These are phyloP conservation scores for Apostasia ramifera DNA, from an alignment of 106 monocot species.

Conservation along the genomic window DNA sequence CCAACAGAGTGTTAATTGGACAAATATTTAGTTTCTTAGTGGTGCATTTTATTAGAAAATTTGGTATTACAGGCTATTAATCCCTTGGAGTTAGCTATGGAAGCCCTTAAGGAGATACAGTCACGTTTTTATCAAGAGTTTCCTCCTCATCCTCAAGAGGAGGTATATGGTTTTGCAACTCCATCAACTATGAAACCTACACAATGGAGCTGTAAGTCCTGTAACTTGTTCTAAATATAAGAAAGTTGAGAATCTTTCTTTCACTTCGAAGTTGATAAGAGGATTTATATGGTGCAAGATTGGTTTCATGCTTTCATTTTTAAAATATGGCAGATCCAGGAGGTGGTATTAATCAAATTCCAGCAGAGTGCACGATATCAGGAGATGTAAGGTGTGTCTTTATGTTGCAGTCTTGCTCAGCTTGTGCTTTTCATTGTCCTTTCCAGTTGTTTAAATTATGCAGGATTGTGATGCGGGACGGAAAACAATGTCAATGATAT, in stretches of 20 bases:
- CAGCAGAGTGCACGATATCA: conserved; percentile 87
- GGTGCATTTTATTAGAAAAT: not conserved
- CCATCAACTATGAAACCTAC: conserved; percentile 99
- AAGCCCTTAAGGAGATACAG: conserved; percentile 93
- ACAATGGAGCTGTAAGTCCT: conserved; percentile 88
- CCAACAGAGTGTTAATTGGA: too few relatives aligned
- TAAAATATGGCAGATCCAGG: conserved; percentile 64
- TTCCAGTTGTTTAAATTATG: too few relatives aligned
- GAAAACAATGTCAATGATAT: too few relatives aligned
- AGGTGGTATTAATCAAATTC: conserved; percentile 92
- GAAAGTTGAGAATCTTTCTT: not conserved
- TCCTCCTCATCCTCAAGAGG: conserved; percentile 76
- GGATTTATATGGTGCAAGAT: not conserved
- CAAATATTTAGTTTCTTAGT: too few relatives aligned
- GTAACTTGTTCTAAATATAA: conserved; percentile 1
- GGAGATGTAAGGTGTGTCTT: conserved; percentile 81
- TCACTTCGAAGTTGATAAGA: not conserved
- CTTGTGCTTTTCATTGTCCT: not conserved
- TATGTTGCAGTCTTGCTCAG: not conserved
- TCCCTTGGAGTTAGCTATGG: conserved; percentile 78
- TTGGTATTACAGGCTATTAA: conserved; percentile 67
- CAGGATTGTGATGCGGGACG: too few relatives aligned
- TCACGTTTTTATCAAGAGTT: conserved; percentile 79
- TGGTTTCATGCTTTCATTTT: not conserved
- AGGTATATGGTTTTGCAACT: conserved; percentile 77